Conservation (phyloP, 192 early-diverging fungal species). For the Radiomyces spectabilis region DNA sequence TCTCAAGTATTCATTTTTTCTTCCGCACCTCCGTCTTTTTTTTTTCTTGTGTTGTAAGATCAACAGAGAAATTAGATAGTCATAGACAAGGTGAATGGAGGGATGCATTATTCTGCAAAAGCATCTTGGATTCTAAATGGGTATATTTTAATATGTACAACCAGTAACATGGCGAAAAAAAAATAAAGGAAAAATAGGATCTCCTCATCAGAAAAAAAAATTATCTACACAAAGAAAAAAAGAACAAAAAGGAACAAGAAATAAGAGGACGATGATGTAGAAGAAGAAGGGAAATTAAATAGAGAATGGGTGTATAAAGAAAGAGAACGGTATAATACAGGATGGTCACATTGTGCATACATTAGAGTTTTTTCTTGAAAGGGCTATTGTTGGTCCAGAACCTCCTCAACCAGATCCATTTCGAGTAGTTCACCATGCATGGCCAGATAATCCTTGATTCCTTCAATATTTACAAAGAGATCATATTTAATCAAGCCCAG, state of each 20-base stretch:
- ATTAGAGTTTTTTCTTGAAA: constrained; percentile 3
- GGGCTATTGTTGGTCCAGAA: constrained; percentile 14
- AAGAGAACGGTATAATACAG: too few relatives aligned
- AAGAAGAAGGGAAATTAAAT: neutral
- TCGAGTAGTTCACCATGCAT: constrained; percentile 25
- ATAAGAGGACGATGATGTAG: neutral
- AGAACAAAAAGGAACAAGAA: neutral
- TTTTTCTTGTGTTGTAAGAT: too few relatives aligned
- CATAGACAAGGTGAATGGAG: too few relatives aligned
- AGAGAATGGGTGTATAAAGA: too few relatives aligned
- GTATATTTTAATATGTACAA: too few relatives aligned
- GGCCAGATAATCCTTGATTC: constrained; percentile 33
- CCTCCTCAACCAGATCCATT: constrained; percentile 25
- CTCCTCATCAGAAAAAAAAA: neutral
- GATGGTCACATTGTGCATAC: too few relatives aligned
- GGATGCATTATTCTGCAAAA: too few relatives aligned
- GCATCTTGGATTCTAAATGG: too few relatives aligned
- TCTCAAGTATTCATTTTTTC: too few relatives aligned
- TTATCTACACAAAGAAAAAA: neutral
- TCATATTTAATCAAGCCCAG: constrained; percentile 47
- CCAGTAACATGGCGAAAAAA: neutral
- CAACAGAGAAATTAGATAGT: too few relatives aligned
- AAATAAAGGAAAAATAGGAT: neutral
- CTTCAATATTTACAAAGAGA: constrained; percentile 42
- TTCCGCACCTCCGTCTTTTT: too few relatives aligned